Conservation (phyloP, 495 filamentous ascomycete species). For the Darksidea phi region DNA sequence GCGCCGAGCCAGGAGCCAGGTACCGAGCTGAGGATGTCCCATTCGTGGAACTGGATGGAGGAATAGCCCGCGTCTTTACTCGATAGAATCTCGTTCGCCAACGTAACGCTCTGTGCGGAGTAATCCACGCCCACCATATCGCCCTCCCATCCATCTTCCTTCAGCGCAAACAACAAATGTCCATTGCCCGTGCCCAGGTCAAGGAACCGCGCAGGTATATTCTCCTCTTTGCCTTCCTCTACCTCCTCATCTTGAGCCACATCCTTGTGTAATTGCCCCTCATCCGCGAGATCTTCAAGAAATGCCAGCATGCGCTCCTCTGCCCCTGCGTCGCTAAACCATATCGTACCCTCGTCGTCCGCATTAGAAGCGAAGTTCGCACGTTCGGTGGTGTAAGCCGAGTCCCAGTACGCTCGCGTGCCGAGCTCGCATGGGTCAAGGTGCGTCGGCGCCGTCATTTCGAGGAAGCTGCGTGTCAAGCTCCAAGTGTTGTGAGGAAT, state of each 20-base stretch:
- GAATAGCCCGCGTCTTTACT: constrained; percentile 26
- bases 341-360: constrained; percentile 65
- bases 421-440: constrained; percentile 65
- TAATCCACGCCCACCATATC: constrained; percentile 87
- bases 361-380: constrained; percentile 61
- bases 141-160: constrained; percentile 53
- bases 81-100: constrained; percentile 54
- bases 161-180: constrained; percentile 74
- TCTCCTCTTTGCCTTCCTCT: constrained; percentile 2
- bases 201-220: constrained; percentile 52
- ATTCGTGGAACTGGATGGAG: constrained; percentile 63
- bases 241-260: constrained; percentile 18
- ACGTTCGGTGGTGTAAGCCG: constrained; percentile 61
- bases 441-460: constrained; percentile 36
- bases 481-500: too few species aligned
- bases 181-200: constrained; percentile 91
- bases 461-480: too few species aligned
- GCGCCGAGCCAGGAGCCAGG: constrained; percentile 40
- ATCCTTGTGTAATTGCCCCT: constrained; percentile 31
- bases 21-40: constrained; percentile 67
- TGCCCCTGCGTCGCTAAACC: constrained; percentile 73
- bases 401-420: constrained; percentile 74
- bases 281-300: constrained; percentile 45
- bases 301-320: constrained; percentile 60
- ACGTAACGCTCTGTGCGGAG: constrained; percentile 64